A percentile compares a stretch with the other conserved stretches of the same genome.
phyloP scores from a whole-genome alignment of 106 monocot genomes.

The Phalaenopsis aphrodite region DNA sequence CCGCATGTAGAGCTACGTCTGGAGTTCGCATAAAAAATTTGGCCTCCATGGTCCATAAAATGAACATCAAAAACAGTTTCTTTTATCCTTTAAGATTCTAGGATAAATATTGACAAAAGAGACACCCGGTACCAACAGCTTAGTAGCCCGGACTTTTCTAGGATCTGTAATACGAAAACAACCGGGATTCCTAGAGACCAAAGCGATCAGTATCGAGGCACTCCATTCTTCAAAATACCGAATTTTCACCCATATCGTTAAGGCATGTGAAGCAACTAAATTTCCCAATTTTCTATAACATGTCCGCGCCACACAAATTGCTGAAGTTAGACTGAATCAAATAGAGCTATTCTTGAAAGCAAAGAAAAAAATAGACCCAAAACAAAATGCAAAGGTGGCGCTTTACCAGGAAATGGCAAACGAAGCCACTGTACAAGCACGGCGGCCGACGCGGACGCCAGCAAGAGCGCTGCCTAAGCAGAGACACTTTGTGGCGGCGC shows the following conservation, averaged over 20 bases:
- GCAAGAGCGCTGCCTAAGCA: constrained; percentile 39
- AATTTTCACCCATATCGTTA: neutral
- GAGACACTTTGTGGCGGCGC: constrained; percentile 53
- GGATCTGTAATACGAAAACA: neutral
- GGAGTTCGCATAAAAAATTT: too few relatives aligned
- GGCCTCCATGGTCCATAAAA: neutral
- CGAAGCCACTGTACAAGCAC: constrained; percentile 37
- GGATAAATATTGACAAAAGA: neutral
- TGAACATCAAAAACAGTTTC: neutral
- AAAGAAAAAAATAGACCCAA: too few relatives aligned
- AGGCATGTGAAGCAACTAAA: neutral
- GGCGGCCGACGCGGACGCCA: constrained; percentile 15
- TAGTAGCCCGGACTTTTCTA: too few relatives aligned
- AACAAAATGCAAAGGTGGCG: neutral
- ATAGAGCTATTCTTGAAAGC: neutral
- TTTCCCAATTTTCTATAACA: neutral
- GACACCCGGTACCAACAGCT: neutral
- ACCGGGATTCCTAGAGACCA: neutral
- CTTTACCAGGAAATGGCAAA: constrained; percentile 68
- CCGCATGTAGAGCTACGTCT: too few relatives aligned
- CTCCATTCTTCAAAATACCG: neutral
- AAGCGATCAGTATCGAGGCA: neutral
- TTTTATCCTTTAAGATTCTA: neutral
- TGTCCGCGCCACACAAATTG: neutral
- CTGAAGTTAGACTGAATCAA: neutral